These are phyloP conservation scores for Eragrostis nindensis DNA, from an alignment of 176 grass and related monocot species.

Conservation along the genomic window DNA sequence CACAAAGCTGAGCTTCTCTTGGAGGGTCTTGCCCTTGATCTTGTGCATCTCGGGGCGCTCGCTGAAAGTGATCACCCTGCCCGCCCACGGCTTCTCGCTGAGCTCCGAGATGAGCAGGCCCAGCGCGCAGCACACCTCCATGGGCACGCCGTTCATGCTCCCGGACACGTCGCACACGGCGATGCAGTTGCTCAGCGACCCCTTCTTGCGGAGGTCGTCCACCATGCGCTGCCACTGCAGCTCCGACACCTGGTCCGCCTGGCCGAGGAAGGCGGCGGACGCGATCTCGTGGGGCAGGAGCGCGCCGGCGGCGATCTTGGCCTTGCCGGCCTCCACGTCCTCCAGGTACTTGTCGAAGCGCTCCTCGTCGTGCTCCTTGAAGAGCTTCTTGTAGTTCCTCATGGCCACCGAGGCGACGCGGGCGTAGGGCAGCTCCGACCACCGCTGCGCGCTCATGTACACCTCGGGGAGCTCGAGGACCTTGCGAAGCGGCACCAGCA, in stretches of 20 bases:
- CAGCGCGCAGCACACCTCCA: constrained; percentile 20
- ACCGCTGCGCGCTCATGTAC: constrained; percentile 47
- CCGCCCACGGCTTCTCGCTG: too few species aligned
- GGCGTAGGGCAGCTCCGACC: constrained; percentile 23
- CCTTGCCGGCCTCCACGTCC: neutral
- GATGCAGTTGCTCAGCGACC: constrained; percentile 45
- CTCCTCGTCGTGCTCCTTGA: neutral
- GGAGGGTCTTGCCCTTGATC: too few species aligned
- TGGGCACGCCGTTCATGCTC: constrained; percentile 37
- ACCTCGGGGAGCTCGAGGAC: constrained; percentile 52
- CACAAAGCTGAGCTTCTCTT: neutral
- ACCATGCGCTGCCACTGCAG: too few species aligned
- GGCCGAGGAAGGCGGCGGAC: too few species aligned
- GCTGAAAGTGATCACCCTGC: too few species aligned
- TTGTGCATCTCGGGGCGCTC: too few species aligned
- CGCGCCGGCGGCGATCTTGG: too few species aligned
- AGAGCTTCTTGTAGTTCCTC: neutral
- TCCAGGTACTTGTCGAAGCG: neutral
- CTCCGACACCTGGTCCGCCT: too few species aligned
- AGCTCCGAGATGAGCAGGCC: too few species aligned
- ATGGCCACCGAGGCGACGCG: neutral
- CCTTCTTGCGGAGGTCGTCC: neutral
- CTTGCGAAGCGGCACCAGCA: constrained; percentile 35
- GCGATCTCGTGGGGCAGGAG: too few species aligned
- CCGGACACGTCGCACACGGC: constrained; percentile 53